Base-by-base conservation (phyloP, 2,329 filamentous ascomycete genomes). In the Pleoardoris graminearum region DNA sequence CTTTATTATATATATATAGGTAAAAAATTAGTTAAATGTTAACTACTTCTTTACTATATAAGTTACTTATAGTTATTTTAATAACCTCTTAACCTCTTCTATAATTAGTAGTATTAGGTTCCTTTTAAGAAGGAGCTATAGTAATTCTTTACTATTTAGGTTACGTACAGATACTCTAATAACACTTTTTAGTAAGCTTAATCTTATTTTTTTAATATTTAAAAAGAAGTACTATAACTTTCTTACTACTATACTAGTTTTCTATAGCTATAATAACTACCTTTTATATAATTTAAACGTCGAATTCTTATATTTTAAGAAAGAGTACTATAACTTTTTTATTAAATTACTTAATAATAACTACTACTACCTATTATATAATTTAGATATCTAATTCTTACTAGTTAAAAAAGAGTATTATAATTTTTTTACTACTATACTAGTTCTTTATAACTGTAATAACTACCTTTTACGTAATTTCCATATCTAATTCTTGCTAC, bases 171-270 rank as follows among this genome's bases (percentile, higher is more conserved):
- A n/a, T n/a, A n/a, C n/a, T n/a, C n/a, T n/a, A n/a, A n/a, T n/a
- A n/a, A n/a, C n/a, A n/a, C 25, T 44, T 48, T 49, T 51, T 2
- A 12, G 53, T 51, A 23, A 57, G 35, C 32, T 27, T 3, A 23
- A 52, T 27, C 16, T 53, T 32, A 7, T n/a, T 30, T 50, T 35
- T 33, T 12, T 32, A 37, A 33, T 45, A 16, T 27, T 57, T 23
- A 33, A 56, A 27, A 46, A 56, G 53, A 3, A 53, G 27, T 38
- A n/a, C 17, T 22, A 56, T 54, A 5, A 57, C 23, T 39, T 51
- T 41, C 35, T 54, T 48, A 25, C 45, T 48, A 25, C 45, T 46
- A 16, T 46, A 22, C 5, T 8, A 19, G 35, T 21, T 37, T 5
- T 19, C 7, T 21, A 19, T n/a, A 23, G 46, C 46, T 32, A 21